These are phyloP conservation scores for Exserohilum rostratum DNA, from an alignment of 2,329 filamentous ascomycete species.

Conservation along the genomic window DNA sequence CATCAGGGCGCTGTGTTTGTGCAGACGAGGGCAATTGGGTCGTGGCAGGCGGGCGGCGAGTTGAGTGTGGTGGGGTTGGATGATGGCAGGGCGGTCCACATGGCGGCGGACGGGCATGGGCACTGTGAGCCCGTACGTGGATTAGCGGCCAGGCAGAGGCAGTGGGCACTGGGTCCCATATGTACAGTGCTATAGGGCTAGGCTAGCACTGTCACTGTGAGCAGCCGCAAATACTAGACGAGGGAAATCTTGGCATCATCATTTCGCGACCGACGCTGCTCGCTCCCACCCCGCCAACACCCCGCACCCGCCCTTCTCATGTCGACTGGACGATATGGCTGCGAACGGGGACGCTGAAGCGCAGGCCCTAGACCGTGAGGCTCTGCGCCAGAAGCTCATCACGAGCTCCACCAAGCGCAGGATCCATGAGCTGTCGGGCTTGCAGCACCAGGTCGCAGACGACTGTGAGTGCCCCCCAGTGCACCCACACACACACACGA, in stretches of 20 bases:
- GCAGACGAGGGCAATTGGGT: neutral
- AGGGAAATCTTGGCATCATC: constrained; percentile 29
- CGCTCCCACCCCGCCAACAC: constrained; percentile 33
- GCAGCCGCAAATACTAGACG: too few species aligned
- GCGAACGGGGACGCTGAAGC: constrained; percentile 44
- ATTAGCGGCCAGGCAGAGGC: too few species aligned
- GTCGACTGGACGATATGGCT: constrained; percentile 46
- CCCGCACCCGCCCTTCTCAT: constrained; percentile 31
- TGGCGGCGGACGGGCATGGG: neutral
- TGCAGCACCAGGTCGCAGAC: constrained; percentile 52
- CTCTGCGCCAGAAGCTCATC: constrained; percentile 51
- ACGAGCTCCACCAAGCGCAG: constrained; percentile 57
- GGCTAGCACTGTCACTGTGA: too few species aligned
- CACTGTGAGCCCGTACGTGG: neutral
- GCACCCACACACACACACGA: neutral
- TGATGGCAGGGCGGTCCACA: constrained; percentile 24
- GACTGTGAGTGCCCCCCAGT: constrained; percentile 47
- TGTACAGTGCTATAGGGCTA: too few species aligned
- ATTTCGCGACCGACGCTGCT: constrained; percentile 17
- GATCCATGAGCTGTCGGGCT: constrained; percentile 51
- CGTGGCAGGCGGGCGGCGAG: constrained; percentile 5
- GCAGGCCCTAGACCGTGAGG: constrained; percentile 41
- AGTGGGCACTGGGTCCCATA: too few species aligned
- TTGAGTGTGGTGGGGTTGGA: constrained; percentile 8
- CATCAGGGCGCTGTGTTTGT: constrained; percentile 38